Base-by-base conservation (phyloP, 805 yeast genomes). In the Lipomyces orientalis region DNA sequence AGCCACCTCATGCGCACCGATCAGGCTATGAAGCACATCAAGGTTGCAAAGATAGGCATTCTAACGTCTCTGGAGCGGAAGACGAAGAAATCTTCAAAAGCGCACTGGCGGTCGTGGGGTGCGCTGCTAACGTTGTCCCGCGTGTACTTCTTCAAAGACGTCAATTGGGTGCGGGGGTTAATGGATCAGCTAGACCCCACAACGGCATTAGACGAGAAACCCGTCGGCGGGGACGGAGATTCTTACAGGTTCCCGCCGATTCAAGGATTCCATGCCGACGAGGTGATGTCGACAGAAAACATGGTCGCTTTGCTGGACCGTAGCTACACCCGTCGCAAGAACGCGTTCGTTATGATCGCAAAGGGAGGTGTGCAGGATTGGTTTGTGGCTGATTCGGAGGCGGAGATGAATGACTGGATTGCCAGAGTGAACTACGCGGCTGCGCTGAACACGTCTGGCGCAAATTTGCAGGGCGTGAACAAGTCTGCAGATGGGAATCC, bases 371-470 rank as follows among this genome's bases (percentile, higher is more conserved):
- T 74, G n/a, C 76, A 75, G 54, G 79, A 78, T 66, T 76, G 78
- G 77, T 72, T 77, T 79, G 64, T 84, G 78, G 86, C 87, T 14
- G 77, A 75, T 6, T 78, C 79, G 29, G 75, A 76, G n/a, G 76
- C 77, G 29, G 90, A 87, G 54, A 78, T 84, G 76, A 74, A 77
- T n/a, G 83, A 84, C 29, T 89, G 93, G 93, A 82, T 88, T 52
- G 80, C 79, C 43, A 76, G 84, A 7, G 85, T 87, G 73, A 87
- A 87, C 70, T 83, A 80, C 70, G 78, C 85, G 7, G 81, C 87
- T 0, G 81, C 88, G 0, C 75, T 85, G 64, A 82, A 81, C 49
- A 77, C 83, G 1, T 81, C 83, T 61, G 67, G 70, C 7, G 60
- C 78, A 8, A 62, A 62, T 25, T 46, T 70, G 25, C 66, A 64